Conservation (phyloP, 306 rosid species). For the Medicago truncatula region DNA sequence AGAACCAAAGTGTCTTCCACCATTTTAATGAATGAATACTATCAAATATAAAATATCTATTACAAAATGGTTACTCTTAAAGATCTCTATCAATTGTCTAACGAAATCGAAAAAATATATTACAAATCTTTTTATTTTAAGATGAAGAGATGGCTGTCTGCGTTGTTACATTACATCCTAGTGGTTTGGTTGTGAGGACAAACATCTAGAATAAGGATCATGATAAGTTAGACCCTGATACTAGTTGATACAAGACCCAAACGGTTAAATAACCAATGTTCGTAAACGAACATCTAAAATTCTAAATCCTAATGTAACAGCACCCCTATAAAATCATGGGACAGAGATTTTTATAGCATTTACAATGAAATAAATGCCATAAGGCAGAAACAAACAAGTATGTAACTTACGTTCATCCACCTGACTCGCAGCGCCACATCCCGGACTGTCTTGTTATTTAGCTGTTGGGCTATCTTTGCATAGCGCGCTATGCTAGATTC, state of each 20-base stretch:
- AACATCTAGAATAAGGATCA: constrained; percentile 34
- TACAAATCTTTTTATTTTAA: not conserved
- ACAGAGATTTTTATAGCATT: constrained; percentile 5
- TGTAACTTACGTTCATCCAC: constrained; percentile 91
- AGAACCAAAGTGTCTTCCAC: constrained; percentile 18
- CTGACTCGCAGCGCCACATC: constrained; percentile 95
- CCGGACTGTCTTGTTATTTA: constrained; percentile 84
- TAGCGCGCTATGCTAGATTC: constrained; percentile 73
- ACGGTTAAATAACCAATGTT: constrained; percentile 2
- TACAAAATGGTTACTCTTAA: constrained; percentile 6
- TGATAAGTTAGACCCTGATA: constrained; percentile 28
- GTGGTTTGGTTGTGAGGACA: not conserved
- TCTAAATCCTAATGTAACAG: not conserved
- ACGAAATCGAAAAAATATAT: not conserved
- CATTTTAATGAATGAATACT: constrained; percentile 33
- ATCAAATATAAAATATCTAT: too few species aligned
- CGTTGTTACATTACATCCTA: too few species aligned
- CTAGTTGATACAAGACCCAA: constrained; percentile 14
- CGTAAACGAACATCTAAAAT: not conserved
- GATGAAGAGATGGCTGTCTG: too few species aligned
- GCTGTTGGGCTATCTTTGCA: constrained; percentile 84
- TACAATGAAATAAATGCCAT: constrained; percentile 27
- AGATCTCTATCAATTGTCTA: constrained; percentile 20
- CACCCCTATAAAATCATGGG: constrained; percentile 8
- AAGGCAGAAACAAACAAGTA: constrained; percentile 27